Percentiles rank a stretch among this genome's conserved stretches.
These are phyloP conservation scores for Pseudogymnoascus sp. DNA, from an alignment of 2,329 filamentous ascomycete genomes.

Conservation along the genomic window DNA sequence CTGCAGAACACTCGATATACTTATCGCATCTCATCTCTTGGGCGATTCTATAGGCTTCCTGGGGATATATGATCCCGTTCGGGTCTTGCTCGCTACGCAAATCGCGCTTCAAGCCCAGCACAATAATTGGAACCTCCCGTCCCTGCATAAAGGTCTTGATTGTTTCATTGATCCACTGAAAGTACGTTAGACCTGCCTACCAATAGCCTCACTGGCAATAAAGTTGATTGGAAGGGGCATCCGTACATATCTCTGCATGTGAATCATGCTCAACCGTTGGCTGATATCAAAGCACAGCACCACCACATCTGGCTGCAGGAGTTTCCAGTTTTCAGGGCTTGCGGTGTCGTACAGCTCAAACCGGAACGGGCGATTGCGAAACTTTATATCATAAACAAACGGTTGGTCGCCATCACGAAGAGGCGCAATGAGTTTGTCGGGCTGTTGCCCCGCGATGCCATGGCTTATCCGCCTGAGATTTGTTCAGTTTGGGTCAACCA, in stretches of 20 bases:
- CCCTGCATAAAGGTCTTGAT: slow-evolving; percentile 37
- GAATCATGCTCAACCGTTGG: slow-evolving; percentile 49
- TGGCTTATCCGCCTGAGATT: slow-evolving; percentile 44
- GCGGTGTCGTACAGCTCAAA: slow-evolving; percentile 56
- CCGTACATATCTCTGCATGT: slow-evolving; percentile 49
- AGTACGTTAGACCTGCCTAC: not conserved
- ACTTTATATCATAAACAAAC: slow-evolving; percentile 49
- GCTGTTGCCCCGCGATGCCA: slow-evolving; percentile 34
- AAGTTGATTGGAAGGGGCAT: not conserved
- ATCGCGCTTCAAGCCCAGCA: slow-evolving; percentile 56
- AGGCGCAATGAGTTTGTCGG: slow-evolving; percentile 38
- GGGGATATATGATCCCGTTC: slow-evolving; percentile 53
- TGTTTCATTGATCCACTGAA: slow-evolving; percentile 51
- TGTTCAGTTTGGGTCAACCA: not conserved
- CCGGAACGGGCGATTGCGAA: slow-evolving; percentile 40
- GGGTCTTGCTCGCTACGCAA: slow-evolving; percentile 49
- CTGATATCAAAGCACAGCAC: slow-evolving; percentile 57
- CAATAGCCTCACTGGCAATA: not conserved
- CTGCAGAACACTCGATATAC: slow-evolving; percentile 57
- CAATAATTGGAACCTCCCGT: slow-evolving; percentile 46
- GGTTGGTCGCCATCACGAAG: slow-evolving; percentile 55
- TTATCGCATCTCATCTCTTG: slow-evolving; percentile 54
- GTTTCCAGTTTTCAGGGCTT: slow-evolving; percentile 50
- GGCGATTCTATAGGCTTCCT: slow-evolving; percentile 50
- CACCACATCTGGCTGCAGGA: slow-evolving; percentile 51